Conservation (phyloP, 2,329 filamentous ascomycete genomes). For the Neonectria faginata region DNA sequence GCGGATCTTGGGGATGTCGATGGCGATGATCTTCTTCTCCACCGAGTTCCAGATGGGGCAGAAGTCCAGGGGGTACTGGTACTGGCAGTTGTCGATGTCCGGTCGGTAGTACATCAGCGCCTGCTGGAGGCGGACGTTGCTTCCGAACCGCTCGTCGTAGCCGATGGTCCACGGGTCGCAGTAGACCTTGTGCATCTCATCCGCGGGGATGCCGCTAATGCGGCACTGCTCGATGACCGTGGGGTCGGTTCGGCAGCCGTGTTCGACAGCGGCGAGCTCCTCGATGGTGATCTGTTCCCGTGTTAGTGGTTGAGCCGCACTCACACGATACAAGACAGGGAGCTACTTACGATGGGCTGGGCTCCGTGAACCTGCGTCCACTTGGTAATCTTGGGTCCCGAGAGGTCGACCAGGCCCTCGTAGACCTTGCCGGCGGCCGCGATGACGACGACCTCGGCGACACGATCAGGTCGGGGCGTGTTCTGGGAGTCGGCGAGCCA, state of each 20-base stretch:
- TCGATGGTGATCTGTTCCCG: conserved; percentile 82
- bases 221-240: conserved; percentile 92
- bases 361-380: conserved; percentile 83
- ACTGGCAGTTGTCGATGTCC: conserved; percentile 86
- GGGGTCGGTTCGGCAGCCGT: conserved; percentile 78
- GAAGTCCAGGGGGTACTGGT: conserved; percentile 92
- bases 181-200: conserved; percentile 96
- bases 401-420: conserved; percentile 86
- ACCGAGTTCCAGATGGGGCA: conserved; percentile 90
- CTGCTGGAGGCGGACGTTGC: conserved; percentile 82
- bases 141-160: conserved; percentile 91
- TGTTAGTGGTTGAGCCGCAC: background rate
- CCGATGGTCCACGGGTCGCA: conserved; percentile 98
- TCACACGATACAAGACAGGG: background rate
- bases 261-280: conserved; percentile 85
- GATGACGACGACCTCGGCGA: conserved; percentile 88
- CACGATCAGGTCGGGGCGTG: conserved; percentile 72
- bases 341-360: conserved; percentile 76
- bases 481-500: conserved; percentile 78
- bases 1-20: conserved; percentile 83
- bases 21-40: conserved; percentile 81
- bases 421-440: conserved; percentile 82
- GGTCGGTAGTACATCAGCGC: conserved; percentile 96
- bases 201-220: conserved; percentile 80
- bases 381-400: conserved; percentile 71